Evolutionary conservation across 345 rosid species (phyloP), one percentile per base, ranked within the genome.

Genomic region (Passiflora organensis): DNA sequence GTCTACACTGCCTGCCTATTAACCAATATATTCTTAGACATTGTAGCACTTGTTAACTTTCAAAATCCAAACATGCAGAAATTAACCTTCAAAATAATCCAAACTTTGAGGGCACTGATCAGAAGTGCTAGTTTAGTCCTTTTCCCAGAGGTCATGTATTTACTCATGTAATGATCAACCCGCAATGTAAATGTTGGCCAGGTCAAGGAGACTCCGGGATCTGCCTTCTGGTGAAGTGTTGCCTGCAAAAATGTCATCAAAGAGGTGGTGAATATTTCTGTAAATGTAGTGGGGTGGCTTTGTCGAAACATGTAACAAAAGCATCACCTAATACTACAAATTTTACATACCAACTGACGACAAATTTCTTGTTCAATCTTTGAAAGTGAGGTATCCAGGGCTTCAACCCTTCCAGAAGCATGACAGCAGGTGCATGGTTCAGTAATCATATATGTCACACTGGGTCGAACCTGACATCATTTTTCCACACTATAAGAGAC

Each of bases 391-490:
- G 99, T 93, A 79, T 86, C 96, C 11, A 93, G 53, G 61, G 99
- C 95, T 86, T 84, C 99, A 42, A 93, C 96, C 66, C 99, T 86
- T 49, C 96, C 99, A 61, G 99, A 84, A 56, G 82, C 96, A 67
- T 82, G 91, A 73, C 99, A 93, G 73, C 89, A 86, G 36, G 78
- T 62, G 72, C 99, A 93, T 5, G 99, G 95, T 64, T 93, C 99
- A 60, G 91, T 93, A 47, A 93, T 80, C 96, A 84, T 93, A 71
- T 86, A 88, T 63, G 95, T 80, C 43, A 93, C 95, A 70, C 96
- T 93, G 1, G 99, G 96, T 42, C 99, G 85, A 74, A 93, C 98
- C 98, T 91, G 82, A 64, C 58, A 72, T 58, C 34, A 64, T 28
- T 13, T 16, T 18, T 32, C 46, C 64, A 59, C 25, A 17, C 39